These are phyloP conservation scores for Carex cristatella DNA, from an alignment of 176 grass and related monocot species.

Conservation along the genomic window DNA sequence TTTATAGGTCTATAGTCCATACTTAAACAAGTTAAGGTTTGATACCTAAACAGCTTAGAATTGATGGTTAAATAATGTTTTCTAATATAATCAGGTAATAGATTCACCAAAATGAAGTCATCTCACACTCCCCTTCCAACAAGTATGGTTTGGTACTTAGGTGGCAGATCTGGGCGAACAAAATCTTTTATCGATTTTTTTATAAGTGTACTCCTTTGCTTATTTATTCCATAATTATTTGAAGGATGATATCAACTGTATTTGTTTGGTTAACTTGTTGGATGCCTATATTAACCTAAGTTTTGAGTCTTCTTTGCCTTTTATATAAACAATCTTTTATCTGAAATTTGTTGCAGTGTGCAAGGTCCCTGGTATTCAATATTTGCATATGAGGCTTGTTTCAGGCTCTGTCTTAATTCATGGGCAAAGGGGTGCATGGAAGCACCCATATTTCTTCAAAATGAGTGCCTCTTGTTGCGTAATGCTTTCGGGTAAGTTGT, in stretches of 20 bases:
- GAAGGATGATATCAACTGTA: neutral
- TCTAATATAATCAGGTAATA: too few species aligned
- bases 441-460: slow-evolving; percentile 92
- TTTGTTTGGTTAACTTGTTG: neutral
- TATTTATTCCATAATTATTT: neutral
- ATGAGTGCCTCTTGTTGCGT: slow-evolving; percentile 82
- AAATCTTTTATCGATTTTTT: neutral
- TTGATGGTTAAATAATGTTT: too few species aligned
- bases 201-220: neutral
- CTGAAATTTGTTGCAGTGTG: slow-evolving; percentile 48
- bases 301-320: slow-evolving; percentile 17
- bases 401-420: slow-evolving; percentile 89
- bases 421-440: slow-evolving; percentile 98
- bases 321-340: slow-evolving; percentile 22
- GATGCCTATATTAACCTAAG: slow-evolving; percentile 11
- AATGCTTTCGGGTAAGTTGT: slow-evolving; percentile 76
- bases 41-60: too few species aligned
- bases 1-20: too few species aligned
- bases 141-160: too few species aligned
- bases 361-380: slow-evolving; percentile 98
- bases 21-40: too few species aligned
- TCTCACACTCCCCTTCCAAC: too few species aligned
- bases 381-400: slow-evolving; percentile 96
- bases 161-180: neutral
- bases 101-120: too few species aligned